Base-by-base conservation (phyloP, 1,284 basidiomycete genomes). In the Rhodotorula mucilaginosa region DNA sequence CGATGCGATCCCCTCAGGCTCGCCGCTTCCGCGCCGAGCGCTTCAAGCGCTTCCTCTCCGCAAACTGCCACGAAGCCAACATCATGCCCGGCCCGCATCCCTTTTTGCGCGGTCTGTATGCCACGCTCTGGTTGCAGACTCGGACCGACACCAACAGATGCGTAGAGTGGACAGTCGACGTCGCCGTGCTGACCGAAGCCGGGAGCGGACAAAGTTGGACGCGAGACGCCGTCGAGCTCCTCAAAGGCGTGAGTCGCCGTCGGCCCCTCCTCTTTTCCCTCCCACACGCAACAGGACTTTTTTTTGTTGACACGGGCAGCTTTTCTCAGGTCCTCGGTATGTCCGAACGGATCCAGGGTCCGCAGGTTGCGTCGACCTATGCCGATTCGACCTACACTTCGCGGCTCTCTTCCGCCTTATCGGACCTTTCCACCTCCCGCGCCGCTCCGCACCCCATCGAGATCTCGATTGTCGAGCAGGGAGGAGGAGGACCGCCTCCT, bases 81-180 rank as follows among this genome's bases (percentile, higher is more conserved):
- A 13, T 44, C 39, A 52, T 72, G 54, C 70, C 71, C 0, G 70
- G 70, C 3, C 58, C 65, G 23, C 68, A 71, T 54, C 74, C 77
- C 5, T 78, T 78, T 59, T 77, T 76, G 44, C 56, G 64, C 21
- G 66, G 62, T 4, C 21, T 78, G 5, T 77, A 69, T 47, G 76
- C 65, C 0, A 66, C 66, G 19, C 58, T 78, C 47, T 73, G 67
- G 66, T 34, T 77, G 15, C 71, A 76, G 52, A 69, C 67, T n/a
- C 68, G 72, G 2, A 72, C 71, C 19, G 71, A 76, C 0, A 74
- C 70, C 16, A 61, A 29, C 58, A 58, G 71, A 48, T 58, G 74
- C 57, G 70, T 78, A 13, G 74, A 74, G 59, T 78, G 77, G 77
- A 69, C 70, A 31, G 71, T 78, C 29, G 76, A 78, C 57, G 59